Base-by-base conservation (phyloP, 805 yeast species). In the Saturnispora halmiae region DNA sequence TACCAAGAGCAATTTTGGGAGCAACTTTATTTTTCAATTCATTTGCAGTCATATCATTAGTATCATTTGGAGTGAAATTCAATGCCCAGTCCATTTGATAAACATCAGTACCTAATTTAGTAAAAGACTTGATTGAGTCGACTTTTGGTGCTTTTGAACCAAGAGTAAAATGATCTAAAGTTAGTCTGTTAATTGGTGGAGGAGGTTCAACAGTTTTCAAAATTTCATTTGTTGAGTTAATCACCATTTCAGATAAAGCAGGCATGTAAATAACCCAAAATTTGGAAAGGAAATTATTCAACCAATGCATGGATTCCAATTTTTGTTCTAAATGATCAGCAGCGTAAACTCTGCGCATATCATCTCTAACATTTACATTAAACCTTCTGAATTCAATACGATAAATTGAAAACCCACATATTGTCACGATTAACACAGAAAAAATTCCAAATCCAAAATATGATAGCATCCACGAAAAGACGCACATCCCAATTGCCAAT, bases 251-350 rank as follows among this genome's bases (percentile, higher is more conserved):
- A 6, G 87, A 78, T 38, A 83, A 65, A 1, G 83, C 86, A 25
- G 92, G 90, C 94, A 83, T 83, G 53, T 83, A 83, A 46, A 83
- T 81, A 43, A 82, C 83, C 94, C 94, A 83, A 54, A 83, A 82
- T 60, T 83, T 83, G 33, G 78, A 78, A 56, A 83, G 60, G 53
- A 83, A 82, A 19, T 79, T 72, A 53, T 83, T 83, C 52, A 83
- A 58, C 94, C 94, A 83, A 45, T 79, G 75, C 75, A 83, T 81
- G 7, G 88, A 77, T 61, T 83, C 94, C 41, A 70, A 56, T 51
- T 70, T 72, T 36, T 72, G 69, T 43, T 77, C 83, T 46, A 83
- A 63, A 30, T 77, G 66, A 55, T 80, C 82, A 36, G 68, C 64
- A n/a, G 85, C 74, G 21, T 70, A 66, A 34, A 72, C 59, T 63